Evolutionary conservation across 208 protist genomes (phyloP).

Genomic region (Borovskyia barvae): DNA sequence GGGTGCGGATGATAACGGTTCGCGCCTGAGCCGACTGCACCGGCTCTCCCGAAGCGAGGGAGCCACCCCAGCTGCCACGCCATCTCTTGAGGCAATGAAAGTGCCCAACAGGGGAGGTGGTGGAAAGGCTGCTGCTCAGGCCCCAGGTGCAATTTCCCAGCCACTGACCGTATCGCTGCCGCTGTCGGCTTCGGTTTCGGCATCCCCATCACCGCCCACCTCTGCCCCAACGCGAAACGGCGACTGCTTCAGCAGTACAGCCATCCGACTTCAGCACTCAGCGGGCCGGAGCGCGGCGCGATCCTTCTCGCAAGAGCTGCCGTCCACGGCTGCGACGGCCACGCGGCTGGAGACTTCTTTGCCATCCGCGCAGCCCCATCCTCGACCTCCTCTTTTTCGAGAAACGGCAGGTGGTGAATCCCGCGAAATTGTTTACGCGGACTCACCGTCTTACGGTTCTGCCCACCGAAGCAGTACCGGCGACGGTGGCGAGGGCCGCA

Average conservation of each 20-base stretch:
- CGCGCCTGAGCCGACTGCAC: not conserved
- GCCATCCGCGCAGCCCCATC: too few relatives aligned
- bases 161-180: too few relatives aligned
- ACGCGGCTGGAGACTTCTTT: too few relatives aligned
- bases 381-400: not conserved
- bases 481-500: not conserved
- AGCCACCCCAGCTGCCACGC: not conserved
- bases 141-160: too few relatives aligned
- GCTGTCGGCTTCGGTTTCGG: too few relatives aligned
- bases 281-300: not conserved
- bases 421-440: too few relatives aligned
- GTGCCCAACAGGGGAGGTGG: not conserved
- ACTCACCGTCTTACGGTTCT: not conserved
- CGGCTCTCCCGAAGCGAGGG: not conserved
- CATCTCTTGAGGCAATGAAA: too few relatives aligned
- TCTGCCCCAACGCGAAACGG: too few relatives aligned
- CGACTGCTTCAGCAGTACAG: too few relatives aligned
- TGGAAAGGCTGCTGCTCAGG: too few relatives aligned
- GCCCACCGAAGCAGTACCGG: not conserved
- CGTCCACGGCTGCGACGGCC: not conserved
- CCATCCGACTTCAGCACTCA: too few relatives aligned
- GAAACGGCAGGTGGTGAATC: not conserved
- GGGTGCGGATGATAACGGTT: not conserved
- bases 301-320: not conserved
- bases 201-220: too few relatives aligned